These are phyloP conservation scores for Citrus australasica DNA, from an alignment of 345 rosid genomes.

Conservation along the genomic window DNA sequence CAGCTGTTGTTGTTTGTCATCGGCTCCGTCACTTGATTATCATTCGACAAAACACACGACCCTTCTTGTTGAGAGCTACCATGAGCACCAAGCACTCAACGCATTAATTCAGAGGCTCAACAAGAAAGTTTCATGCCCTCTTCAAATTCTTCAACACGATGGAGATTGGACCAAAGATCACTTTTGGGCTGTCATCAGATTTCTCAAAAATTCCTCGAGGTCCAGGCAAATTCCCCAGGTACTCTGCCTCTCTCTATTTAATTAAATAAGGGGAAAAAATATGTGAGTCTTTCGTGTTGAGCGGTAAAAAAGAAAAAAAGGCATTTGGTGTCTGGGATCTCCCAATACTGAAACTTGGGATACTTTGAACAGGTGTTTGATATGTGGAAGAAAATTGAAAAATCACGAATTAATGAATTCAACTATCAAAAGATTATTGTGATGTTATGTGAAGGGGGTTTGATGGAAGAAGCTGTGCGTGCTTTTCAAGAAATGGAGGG, in stretches of 20 bases:
- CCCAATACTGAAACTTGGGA: slow-evolving; percentile 4
- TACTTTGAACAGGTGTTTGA: slow-evolving; percentile 51
- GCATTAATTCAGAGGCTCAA: slow-evolving; percentile 36
- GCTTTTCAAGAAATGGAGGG: slow-evolving; percentile 44
- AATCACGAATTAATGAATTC: slow-evolving; percentile 39
- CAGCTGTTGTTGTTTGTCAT: slow-evolving; percentile 8
- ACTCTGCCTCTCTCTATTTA: slow-evolving; percentile 1
- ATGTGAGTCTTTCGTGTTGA: neutral
- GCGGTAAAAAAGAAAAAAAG: neutral
- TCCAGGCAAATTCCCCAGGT: slow-evolving; percentile 53
- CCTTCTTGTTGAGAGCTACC: slow-evolving; percentile 39
- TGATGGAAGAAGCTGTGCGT: slow-evolving; percentile 43
- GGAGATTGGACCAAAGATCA: slow-evolving; percentile 64
- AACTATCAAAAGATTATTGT: slow-evolving; percentile 54
- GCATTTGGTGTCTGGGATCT: neutral
- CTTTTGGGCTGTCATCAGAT: slow-evolving; percentile 57
- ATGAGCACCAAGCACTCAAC: slow-evolving; percentile 39
- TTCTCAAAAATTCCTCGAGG: slow-evolving; percentile 48
- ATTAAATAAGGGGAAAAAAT: neutral
- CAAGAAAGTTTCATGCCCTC: slow-evolving; percentile 38
- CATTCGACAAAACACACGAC: slow-evolving; percentile 31
- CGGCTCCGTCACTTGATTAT: slow-evolving; percentile 8
- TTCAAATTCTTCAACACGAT: slow-evolving; percentile 48
- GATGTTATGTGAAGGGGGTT: slow-evolving; percentile 41
- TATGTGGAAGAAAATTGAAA: slow-evolving; percentile 53